phyloP scores from a whole-genome alignment of 345 rosid genomes.

The Aurinia saxatilis region DNA sequence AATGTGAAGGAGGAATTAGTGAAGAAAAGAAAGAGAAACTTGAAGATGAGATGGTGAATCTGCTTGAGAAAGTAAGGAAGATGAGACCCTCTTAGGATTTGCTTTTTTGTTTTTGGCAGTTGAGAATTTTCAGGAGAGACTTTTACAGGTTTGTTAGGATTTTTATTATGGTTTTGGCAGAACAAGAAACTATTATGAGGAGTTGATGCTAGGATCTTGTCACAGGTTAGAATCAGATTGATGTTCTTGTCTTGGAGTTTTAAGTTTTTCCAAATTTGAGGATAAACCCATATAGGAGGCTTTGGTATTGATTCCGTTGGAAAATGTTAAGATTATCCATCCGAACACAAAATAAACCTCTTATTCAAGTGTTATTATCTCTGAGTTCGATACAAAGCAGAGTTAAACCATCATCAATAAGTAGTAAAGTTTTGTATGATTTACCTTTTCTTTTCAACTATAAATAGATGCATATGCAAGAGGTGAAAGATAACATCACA shows the following conservation, averaged over 20 bases:
- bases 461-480: too few species aligned
- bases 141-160: slow-evolving; percentile 20
- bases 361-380: too few species aligned
- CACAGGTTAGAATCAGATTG: neutral
- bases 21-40: slow-evolving; percentile 29
- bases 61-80: slow-evolving; percentile 35
- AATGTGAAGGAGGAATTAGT: slow-evolving; percentile 28
- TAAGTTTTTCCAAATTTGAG: neutral
- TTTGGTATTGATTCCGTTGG: neutral
- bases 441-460: too few species aligned
- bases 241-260: neutral
- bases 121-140: slow-evolving; percentile 17
- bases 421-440: too few species aligned
- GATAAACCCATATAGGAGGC: neutral
- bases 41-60: slow-evolving; percentile 31
- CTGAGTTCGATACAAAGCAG: too few species aligned
- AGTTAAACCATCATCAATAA: too few species aligned
- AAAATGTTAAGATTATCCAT: too few species aligned
- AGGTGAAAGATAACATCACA: too few species aligned
- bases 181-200: neutral
- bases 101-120: slow-evolving; percentile 11
- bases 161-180: slow-evolving; percentile 7
- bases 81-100: slow-evolving; percentile 20
- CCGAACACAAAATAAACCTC: too few species aligned
- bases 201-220: slow-evolving; percentile 12